Evolutionary conservation across 805 yeast species (phyloP).

Genomic region (Candida sphagnicola): DNA sequence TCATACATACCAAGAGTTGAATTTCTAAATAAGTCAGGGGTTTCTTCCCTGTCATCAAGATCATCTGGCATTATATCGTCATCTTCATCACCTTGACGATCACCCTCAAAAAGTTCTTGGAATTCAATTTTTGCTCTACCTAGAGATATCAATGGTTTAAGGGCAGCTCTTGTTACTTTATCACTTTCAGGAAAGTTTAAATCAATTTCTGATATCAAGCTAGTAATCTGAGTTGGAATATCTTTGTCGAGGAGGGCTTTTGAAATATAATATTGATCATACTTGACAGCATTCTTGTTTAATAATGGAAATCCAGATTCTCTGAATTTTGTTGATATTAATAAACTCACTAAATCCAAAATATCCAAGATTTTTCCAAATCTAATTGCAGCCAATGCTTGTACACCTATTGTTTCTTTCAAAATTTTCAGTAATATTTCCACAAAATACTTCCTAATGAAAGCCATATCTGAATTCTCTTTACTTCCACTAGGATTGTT

Average conservation of each 20-base stretch:
- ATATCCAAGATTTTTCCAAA: conserved; percentile 55
- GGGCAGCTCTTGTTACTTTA: conserved; percentile 52
- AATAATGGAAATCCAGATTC: conserved; percentile 41
- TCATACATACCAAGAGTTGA: conserved; percentile 95
- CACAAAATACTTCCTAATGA: conserved; percentile 68
- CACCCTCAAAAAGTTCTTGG: conserved; percentile 54
- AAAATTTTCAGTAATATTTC: conserved; percentile 64
- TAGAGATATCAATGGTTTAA: conserved; percentile 55
- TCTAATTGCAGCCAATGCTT: conserved; percentile 34
- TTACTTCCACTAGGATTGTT: conserved; percentile 42
- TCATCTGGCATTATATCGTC: conserved; percentile 38
- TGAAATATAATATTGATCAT: conserved; percentile 62
- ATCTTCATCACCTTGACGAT: conserved; percentile 49
- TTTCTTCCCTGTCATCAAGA: conserved; percentile 64
- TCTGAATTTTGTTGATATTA: conserved; percentile 41
- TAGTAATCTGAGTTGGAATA: conserved; percentile 53
- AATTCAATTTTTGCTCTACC: conserved; percentile 54
- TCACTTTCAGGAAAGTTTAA: conserved; percentile 68
- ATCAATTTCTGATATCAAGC: conserved; percentile 63
- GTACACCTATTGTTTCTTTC: conserved; percentile 38
- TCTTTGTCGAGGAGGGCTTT: conserved; percentile 66
- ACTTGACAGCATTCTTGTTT: conserved; percentile 45
- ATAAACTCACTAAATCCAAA: conserved; percentile 43
- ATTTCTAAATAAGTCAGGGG: conserved; percentile 79
- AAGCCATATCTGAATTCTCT: conserved; percentile 66